A percentile compares a stretch with the other conserved stretches of the same genome.
Evolutionary conservation across 768 basidiomycete species (phyloP).

Genomic region (Boletus rex-veris): DNA sequence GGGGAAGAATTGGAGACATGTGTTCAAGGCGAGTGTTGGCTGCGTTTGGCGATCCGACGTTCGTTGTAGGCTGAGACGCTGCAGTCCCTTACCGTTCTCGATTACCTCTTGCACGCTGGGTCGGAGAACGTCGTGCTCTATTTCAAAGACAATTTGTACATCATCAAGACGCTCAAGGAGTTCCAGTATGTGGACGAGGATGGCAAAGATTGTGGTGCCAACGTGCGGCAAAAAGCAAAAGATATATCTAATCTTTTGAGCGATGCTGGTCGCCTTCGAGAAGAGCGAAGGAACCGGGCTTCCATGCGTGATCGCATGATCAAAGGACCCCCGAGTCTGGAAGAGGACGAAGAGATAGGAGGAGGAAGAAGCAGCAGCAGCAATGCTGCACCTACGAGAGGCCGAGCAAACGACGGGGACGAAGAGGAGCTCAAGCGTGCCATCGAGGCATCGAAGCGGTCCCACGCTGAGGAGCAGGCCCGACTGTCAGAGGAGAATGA

Average conservation of each 20-base stretch:
- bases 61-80: slow-evolving; percentile 8
- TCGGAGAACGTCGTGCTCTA: slow-evolving; percentile 99
- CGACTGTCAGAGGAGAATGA: slow-evolving; percentile 73
- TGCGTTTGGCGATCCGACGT: background rate
- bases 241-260: slow-evolving; percentile 93
- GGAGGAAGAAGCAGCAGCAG: background rate
- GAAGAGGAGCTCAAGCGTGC: slow-evolving; percentile 85
- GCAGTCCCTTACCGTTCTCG: slow-evolving; percentile 87
- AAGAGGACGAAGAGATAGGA: slow-evolving; percentile 29
- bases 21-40: slow-evolving; percentile 77
- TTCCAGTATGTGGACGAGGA: slow-evolving; percentile 96
- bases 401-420: slow-evolving; percentile 40
- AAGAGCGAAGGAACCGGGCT: slow-evolving; percentile 80
- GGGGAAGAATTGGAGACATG: slow-evolving; percentile 99
- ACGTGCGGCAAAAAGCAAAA: slow-evolving; percentile 95
- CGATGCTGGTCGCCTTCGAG: slow-evolving; percentile 80
- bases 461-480: slow-evolving; percentile 65
- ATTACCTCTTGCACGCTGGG: slow-evolving; percentile 94
- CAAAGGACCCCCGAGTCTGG: slow-evolving; percentile 46
- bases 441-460: slow-evolving; percentile 86
- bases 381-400: slow-evolving; percentile 16
- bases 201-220: slow-evolving; percentile 97
- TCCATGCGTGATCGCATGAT: slow-evolving; percentile 96
- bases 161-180: slow-evolving; percentile 98
- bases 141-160: slow-evolving; percentile 94